Percentiles rank a stretch among this genome's conserved stretches.
These are phyloP conservation scores for Knufia fluminis DNA, from an alignment of 2,329 filamentous ascomycete genomes.

Conservation along the genomic window DNA sequence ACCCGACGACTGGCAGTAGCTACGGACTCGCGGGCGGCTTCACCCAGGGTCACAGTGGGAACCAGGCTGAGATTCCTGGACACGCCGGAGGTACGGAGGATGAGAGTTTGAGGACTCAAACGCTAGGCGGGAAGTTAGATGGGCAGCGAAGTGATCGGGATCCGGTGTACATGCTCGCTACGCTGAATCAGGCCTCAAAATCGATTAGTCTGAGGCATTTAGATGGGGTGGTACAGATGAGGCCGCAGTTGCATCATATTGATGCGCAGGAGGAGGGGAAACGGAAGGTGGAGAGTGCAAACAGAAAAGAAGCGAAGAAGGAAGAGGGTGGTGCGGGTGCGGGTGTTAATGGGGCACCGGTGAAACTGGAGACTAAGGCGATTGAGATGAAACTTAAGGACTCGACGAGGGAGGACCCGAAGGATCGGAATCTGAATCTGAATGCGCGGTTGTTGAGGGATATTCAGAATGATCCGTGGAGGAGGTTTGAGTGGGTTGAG, in stretches of 20 bases:
- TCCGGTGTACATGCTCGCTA: conserved; percentile 74
- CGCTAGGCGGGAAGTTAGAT: conserved; percentile 71
- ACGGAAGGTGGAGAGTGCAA: conserved; percentile 33
- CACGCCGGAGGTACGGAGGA: conserved; percentile 49
- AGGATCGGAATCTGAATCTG: conserved; percentile 45
- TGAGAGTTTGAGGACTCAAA: conserved; percentile 65
- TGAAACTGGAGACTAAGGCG: conserved; percentile 51
- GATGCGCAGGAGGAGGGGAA: conserved; percentile 73
- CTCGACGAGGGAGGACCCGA: conserved; percentile 48
- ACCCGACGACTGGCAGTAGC: conserved; percentile 58
- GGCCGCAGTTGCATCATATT: conserved; percentile 85
- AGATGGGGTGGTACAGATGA: conserved; percentile 74
- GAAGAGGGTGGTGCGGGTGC: conserved; percentile 33
- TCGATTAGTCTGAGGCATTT: conserved; percentile 58
- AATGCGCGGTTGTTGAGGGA: conserved; percentile 68
- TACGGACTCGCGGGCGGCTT: conserved; percentile 67
- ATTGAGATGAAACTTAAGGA: conserved; percentile 79
- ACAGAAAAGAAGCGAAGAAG: conserved; percentile 34
- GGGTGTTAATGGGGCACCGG: conserved; percentile 24
- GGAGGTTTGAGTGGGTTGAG: conserved; percentile 67
- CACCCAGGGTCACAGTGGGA: conserved; percentile 45
- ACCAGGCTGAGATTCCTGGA: conserved; percentile 20
- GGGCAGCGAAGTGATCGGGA: conserved; percentile 57
- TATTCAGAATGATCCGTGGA: conserved; percentile 78
- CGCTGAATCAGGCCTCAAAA: conserved; percentile 50